A percentile compares a stretch with the other conserved stretches of the same genome.
These are phyloP conservation scores for Suillus ampliporus DNA, from an alignment of 768 basidiomycete species.

Conservation along the genomic window DNA sequence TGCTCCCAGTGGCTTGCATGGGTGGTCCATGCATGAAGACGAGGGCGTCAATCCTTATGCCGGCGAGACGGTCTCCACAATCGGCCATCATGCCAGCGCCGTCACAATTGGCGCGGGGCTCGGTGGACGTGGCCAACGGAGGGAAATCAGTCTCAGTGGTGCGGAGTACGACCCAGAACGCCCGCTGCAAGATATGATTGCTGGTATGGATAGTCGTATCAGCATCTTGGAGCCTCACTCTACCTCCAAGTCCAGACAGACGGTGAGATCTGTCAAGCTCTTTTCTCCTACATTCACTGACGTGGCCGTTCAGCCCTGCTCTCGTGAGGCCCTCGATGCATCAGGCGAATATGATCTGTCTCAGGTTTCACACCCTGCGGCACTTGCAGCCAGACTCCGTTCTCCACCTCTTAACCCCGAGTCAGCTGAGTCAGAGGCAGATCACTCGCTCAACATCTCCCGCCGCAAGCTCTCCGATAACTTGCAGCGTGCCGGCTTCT, in stretches of 20 bases:
- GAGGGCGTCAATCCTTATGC: constrained; percentile 71
- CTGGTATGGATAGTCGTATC: constrained; percentile 58
- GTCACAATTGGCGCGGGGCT: constrained; percentile 88
- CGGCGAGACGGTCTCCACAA: constrained; percentile 78
- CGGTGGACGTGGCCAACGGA: constrained; percentile 51
- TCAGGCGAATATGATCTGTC: constrained; percentile 67
- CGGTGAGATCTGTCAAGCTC: constrained; percentile 41
- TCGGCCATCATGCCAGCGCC: constrained; percentile 88
- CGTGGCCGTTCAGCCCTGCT: constrained; percentile 35
- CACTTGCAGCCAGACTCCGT: constrained; percentile 48
- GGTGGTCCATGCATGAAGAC: constrained; percentile 69
- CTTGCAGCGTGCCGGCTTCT: constrained; percentile 70
- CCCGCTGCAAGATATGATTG: constrained; percentile 74
- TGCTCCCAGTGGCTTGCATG: constrained; percentile 51
- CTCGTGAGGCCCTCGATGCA: constrained; percentile 63
- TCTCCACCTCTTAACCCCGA: constrained; percentile 53
- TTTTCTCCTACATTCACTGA: constrained; percentile 9
- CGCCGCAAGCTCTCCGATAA: constrained; percentile 75
- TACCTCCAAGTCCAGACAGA: constrained; percentile 52
- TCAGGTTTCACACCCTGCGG: constrained; percentile 54
- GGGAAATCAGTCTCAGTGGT: constrained; percentile 69
- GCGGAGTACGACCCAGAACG: constrained; percentile 89
- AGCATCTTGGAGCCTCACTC: constrained; percentile 61
- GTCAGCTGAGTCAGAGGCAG: constrained; percentile 56
- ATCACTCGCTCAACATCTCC: constrained; percentile 46